These are phyloP conservation scores for Xylogone sp. DNA, from an alignment of 2,329 filamentous ascomycete genomes.

Conservation along the genomic window DNA sequence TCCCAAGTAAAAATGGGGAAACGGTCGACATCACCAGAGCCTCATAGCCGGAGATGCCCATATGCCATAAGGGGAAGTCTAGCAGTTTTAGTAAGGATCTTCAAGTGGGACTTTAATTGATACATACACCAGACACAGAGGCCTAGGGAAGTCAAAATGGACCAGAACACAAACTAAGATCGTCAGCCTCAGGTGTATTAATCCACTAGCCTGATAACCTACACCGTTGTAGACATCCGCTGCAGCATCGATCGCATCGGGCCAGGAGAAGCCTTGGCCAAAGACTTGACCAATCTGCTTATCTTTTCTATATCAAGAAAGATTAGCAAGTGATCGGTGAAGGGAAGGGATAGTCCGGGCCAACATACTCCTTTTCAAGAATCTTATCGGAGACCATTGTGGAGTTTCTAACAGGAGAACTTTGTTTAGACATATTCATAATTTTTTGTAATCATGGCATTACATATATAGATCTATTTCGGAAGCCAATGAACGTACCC, in stretches of 20 bases:
- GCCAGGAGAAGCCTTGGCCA: conserved; percentile 67
- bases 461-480: conserved; percentile 61
- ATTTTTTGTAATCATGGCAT: conserved; percentile 17
- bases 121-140: conserved; percentile 88
- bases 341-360: conserved; percentile 3
- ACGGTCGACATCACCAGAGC: conserved; percentile 80
- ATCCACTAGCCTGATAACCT: conserved; percentile 31
- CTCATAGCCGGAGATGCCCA: conserved; percentile 98
- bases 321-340: conserved; percentile 23
- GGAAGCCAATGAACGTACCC: conserved; percentile 98
- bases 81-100: conserved; percentile 9
- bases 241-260: conserved; percentile 71
- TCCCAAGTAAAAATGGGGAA: conserved; percentile 74
- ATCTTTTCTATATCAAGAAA: conserved; percentile 57
- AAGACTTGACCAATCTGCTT: conserved; percentile 69
- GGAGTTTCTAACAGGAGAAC: conserved; percentile 31
- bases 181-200: neutral
- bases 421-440: conserved; percentile 27
- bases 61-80: conserved; percentile 97
- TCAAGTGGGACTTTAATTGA: neutral
- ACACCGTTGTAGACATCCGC: conserved; percentile 92
- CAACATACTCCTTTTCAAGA: conserved; percentile 71
- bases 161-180: conserved; percentile 87
- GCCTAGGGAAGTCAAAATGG: conserved; percentile 83
- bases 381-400: conserved; percentile 44